Evolutionary conservation across 208 protist species (phyloP).

Genomic region (Trypanosoma lewisi): DNA sequence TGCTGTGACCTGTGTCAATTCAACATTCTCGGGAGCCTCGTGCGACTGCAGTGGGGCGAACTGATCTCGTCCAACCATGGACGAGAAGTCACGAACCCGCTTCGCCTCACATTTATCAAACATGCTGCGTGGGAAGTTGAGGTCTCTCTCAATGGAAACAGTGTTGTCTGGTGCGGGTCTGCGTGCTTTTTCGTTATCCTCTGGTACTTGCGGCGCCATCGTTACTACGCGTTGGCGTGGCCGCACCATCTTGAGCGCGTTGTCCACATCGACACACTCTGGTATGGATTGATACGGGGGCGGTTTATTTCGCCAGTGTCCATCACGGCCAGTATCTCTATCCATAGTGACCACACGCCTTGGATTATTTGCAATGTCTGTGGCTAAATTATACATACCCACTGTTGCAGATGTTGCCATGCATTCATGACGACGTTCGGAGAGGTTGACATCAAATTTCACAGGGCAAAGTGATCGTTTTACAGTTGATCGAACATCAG

Average conservation of each 20-base stretch:
- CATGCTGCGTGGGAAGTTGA: constrained; percentile 46
- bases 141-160: constrained; percentile 62
- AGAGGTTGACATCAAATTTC: constrained; percentile 35
- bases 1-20: constrained; percentile 32
- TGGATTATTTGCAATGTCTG: constrained; percentile 47
- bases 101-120: constrained; percentile 35
- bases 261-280: constrained; percentile 48
- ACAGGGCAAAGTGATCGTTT: constrained; percentile 40
- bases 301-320: constrained; percentile 53
- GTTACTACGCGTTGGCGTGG: constrained; percentile 33
- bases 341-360: constrained; percentile 51
- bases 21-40: constrained; percentile 36
- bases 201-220: constrained; percentile 35
- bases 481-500: constrained; percentile 68
- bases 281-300: constrained; percentile 6
- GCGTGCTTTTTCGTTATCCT: not conserved
- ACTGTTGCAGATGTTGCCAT: constrained; percentile 43
- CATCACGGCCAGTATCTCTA: constrained; percentile 44
- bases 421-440: constrained; percentile 42
- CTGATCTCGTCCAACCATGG: constrained; percentile 32
- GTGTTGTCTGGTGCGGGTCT: constrained; percentile 30
- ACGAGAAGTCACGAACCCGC: constrained; percentile 46
- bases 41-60: not conserved
- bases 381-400: constrained; percentile 62
- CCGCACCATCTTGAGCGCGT: constrained; percentile 43